Evolutionary conservation across 2,329 filamentous ascomycete genomes (phyloP).

Genomic region (Penicillium sumatraense): DNA sequence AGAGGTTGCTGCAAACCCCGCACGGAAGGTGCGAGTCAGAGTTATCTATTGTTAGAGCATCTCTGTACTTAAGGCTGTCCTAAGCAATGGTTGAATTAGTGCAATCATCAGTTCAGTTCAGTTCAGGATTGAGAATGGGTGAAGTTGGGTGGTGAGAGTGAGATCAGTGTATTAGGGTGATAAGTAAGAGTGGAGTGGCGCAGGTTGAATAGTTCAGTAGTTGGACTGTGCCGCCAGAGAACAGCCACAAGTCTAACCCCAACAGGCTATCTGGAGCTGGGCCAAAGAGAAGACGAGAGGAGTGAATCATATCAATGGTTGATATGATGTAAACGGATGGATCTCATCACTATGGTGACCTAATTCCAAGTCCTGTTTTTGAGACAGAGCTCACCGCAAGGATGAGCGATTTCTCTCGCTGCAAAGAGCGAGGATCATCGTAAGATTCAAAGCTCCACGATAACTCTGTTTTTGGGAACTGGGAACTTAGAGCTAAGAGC

Average conservation of each 20-base stretch:
- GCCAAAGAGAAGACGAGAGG: too few relatives aligned
- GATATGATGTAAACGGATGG: not conserved
- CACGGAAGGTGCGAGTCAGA: not conserved
- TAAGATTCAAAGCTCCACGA: not conserved
- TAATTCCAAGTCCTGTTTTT: conserved; percentile 1
- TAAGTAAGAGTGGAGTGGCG: not conserved
- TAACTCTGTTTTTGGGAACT: conserved; percentile 1
- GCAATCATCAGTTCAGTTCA: too few relatives aligned
- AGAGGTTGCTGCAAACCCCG: conserved; percentile 1
- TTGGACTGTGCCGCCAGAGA: not conserved
- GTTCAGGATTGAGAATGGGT: too few relatives aligned
- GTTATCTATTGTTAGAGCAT: too few relatives aligned
- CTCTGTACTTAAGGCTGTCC: too few relatives aligned
- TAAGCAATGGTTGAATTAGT: too few relatives aligned
- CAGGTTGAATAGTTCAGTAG: not conserved
- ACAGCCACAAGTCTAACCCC: too few relatives aligned
- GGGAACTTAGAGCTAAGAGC: not conserved
- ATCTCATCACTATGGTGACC: not conserved
- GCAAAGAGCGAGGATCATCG: conserved; percentile 4
- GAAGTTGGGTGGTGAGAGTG: not conserved
- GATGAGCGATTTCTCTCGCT: not conserved
- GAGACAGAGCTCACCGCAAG: conserved; percentile 2
- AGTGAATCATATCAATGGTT: not conserved
- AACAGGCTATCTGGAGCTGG: not conserved
- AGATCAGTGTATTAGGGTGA: not conserved